phyloP scores from a whole-genome alignment of 148 eudicot genomes.

The Rhododendron ovatum region DNA sequence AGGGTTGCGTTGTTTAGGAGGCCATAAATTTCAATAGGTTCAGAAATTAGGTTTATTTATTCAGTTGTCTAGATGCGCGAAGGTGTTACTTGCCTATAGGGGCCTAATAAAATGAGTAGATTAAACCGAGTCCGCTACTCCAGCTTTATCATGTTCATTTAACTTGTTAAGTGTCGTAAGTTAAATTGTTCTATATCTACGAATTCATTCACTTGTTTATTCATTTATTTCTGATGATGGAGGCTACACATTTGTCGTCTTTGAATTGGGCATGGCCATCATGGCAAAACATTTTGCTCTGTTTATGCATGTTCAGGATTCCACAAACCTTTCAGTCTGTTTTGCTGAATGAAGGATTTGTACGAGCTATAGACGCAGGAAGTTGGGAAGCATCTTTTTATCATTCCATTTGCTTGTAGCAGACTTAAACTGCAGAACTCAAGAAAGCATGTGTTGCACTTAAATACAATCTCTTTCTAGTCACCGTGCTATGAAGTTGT shows the following conservation, averaged over 20 bases:
- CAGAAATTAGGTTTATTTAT: neutral
- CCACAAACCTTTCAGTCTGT: neutral
- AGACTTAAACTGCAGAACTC: neutral
- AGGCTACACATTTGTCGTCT: neutral
- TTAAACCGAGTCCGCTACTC: neutral
- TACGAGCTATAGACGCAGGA: neutral
- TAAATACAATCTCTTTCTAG: neutral
- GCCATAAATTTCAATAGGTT: neutral
- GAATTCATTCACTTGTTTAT: neutral
- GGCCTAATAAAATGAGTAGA: neutral
- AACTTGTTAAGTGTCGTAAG: neutral
- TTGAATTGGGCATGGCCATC: neutral
- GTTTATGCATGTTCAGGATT: neutral
- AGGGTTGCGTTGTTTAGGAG: neutral
- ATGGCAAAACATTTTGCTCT: neutral
- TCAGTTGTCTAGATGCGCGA: neutral
- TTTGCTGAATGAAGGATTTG: neutral
- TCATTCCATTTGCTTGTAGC: neutral
- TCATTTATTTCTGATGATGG: too few relatives aligned
- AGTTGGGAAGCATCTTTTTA: neutral
- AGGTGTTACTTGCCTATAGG: neutral
- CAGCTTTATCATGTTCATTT: neutral
- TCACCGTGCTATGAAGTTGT: neutral
- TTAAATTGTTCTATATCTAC: neutral
- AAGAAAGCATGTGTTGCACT: neutral